Conservation (phyloP, 179 eudicot genomes). For the Silene coronaria region DNA sequence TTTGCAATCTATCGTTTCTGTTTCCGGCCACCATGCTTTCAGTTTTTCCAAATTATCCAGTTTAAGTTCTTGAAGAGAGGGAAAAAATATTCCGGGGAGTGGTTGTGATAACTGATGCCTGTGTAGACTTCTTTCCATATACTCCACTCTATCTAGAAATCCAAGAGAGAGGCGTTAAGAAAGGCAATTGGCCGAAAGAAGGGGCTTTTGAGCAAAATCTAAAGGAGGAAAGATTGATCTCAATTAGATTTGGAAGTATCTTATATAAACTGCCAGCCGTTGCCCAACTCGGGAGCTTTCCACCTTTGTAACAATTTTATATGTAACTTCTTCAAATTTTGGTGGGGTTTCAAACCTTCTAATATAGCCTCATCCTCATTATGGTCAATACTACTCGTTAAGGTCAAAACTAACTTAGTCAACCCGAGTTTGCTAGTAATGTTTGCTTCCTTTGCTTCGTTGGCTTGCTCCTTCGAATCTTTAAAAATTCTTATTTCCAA, state of each 20-base stretch:
- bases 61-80: conserved; percentile 20
- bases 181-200: conserved; percentile 15
- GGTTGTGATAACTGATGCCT: not conserved
- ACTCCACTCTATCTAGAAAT: conserved; percentile 13
- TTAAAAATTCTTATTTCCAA: conserved; percentile 2
- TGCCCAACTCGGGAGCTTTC: conserved; percentile 26
- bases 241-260: conserved; percentile 25
- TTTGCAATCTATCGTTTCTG: not conserved
- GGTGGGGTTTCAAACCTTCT: conserved; percentile 27
- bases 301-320: conserved; percentile 14
- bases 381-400: not conserved
- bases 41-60: not conserved
- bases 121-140: conserved; percentile 12
- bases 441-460: conserved; percentile 17
- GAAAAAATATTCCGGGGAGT: conserved; percentile 12
- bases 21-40: conserved; percentile 24
- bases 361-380: conserved; percentile 10
- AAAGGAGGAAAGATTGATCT: conserved; percentile 7
- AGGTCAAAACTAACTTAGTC: not conserved
- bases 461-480: not conserved
- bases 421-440: conserved; percentile 8
- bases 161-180: conserved; percentile 15
- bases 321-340: not conserved
- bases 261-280: conserved; percentile 11
- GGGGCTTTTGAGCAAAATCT: conserved; percentile 25